A percentile compares a stretch with the other conserved stretches of the same genome.
Conservation (phyloP, 208 protist genomes). For the Trypanosoma cruzi region DNA sequence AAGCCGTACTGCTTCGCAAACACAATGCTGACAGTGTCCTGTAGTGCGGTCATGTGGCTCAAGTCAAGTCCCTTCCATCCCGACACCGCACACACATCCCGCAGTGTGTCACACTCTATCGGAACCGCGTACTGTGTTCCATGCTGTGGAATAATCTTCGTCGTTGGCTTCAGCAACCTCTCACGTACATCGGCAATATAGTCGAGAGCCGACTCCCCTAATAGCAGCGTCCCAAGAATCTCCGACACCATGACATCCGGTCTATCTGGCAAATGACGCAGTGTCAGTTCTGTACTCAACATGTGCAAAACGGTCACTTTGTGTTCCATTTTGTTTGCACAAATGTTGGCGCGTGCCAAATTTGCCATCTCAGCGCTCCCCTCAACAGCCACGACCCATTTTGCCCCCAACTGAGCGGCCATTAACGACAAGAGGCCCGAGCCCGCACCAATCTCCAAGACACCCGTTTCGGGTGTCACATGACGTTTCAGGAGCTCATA, state of each 20-base stretch:
- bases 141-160: slow-evolving; percentile 79
- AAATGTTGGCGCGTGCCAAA: slow-evolving; percentile 79
- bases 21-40: slow-evolving; percentile 90
- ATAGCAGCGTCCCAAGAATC: slow-evolving; percentile 93
- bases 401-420: slow-evolving; percentile 87
- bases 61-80: slow-evolving; percentile 87
- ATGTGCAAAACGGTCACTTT: slow-evolving; percentile 86
- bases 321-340: slow-evolving; percentile 70
- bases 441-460: slow-evolving; percentile 93
- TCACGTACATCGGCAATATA: slow-evolving; percentile 89
- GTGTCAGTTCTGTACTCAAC: slow-evolving; percentile 83
- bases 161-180: slow-evolving; percentile 65
- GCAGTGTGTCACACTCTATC: slow-evolving; percentile 82
- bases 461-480: slow-evolving; percentile 81
- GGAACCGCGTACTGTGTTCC: slow-evolving; percentile 92
- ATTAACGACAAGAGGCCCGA: slow-evolving; percentile 92
- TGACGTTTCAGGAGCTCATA: slow-evolving; percentile 70
- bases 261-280: slow-evolving; percentile 56
- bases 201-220: slow-evolving; percentile 91
- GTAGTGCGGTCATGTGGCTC: slow-evolving; percentile 80
- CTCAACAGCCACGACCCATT: slow-evolving; percentile 93
- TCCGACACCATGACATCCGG: slow-evolving; percentile 91
- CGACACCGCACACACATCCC: slow-evolving; percentile 70
- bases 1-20: slow-evolving; percentile 96
- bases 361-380: slow-evolving; percentile 81